Conservation (phyloP, 1,284 basidiomycete genomes). For the Sphagnurus paluster region DNA sequence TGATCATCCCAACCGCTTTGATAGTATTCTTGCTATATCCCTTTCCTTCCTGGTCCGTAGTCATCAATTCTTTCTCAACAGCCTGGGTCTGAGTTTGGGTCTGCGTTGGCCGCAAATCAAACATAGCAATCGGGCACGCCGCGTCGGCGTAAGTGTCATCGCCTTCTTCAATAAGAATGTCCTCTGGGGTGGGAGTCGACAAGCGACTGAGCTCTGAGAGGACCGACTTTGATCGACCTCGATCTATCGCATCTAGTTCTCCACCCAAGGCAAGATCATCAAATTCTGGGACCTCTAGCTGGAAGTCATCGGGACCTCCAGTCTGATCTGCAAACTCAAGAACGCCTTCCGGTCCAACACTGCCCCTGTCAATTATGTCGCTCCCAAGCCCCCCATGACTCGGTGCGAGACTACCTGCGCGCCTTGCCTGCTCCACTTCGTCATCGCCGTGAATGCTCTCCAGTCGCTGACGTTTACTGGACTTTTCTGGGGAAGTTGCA, state of each 20-base stretch:
- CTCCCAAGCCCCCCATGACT: conserved; percentile 56
- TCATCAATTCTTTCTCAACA: conserved; percentile 37
- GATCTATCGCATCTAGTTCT: conserved; percentile 30
- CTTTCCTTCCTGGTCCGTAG: conserved; percentile 55
- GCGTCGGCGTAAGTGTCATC: conserved; percentile 67
- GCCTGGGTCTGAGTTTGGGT: conserved; percentile 32
- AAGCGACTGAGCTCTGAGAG: conserved; percentile 61
- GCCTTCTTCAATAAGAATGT: conserved; percentile 49
- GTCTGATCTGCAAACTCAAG: conserved; percentile 61
- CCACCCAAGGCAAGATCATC: conserved; percentile 28
- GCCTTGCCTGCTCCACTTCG: conserved; percentile 68
- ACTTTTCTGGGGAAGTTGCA: conserved; percentile 50
- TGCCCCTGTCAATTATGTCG: conserved; percentile 50
- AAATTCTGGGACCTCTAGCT: conserved; percentile 53
- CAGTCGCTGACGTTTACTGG: conserved; percentile 63
- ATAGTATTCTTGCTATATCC: conserved; percentile 90
- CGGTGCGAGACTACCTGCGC: conserved; percentile 60
- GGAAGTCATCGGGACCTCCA: conserved; percentile 60
- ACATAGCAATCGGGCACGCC: conserved; percentile 78
- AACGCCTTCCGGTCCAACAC: conserved; percentile 51
- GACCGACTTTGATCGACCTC: conserved; percentile 43
- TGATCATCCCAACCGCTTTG: conserved; percentile 84
- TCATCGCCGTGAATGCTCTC: conserved; percentile 53
- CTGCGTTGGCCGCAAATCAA: conserved; percentile 69
- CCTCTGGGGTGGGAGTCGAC: conserved; percentile 67